Evolutionary conservation across 306 rosid species (phyloP).

Genomic region (Mimosa pudica): DNA sequence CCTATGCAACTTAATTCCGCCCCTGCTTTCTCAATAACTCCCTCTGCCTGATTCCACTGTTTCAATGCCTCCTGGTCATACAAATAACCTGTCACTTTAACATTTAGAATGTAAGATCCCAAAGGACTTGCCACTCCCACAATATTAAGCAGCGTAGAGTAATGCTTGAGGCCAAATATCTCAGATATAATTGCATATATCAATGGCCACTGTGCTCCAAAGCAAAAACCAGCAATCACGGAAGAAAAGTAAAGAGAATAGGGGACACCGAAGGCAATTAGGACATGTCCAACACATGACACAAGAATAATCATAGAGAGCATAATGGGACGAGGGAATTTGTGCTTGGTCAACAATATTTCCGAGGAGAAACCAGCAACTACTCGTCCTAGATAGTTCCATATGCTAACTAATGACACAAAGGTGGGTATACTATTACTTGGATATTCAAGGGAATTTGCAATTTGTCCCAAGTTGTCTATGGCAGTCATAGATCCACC

Average conservation of each 20-base stretch:
- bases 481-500: constrained; percentile 62
- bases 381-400: constrained; percentile 59
- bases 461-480: constrained; percentile 66
- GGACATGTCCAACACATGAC: constrained; percentile 55
- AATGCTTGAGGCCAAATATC: constrained; percentile 73
- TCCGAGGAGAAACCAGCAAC: constrained; percentile 56
- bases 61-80: constrained; percentile 50
- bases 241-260: constrained; percentile 62
- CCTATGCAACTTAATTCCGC: constrained; percentile 49
- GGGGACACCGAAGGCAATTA: constrained; percentile 49
- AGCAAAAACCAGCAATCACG: constrained; percentile 65
- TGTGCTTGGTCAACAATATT: constrained; percentile 37
- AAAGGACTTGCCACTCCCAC: constrained; percentile 70
- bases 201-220: constrained; percentile 85
- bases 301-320: constrained; percentile 46
- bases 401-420: constrained; percentile 61
- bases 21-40: not conserved
- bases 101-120: constrained; percentile 45
- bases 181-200: constrained; percentile 79
- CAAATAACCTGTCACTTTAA: constrained; percentile 42
- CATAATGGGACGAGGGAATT: constrained; percentile 55
- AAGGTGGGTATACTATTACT: constrained; percentile 52
- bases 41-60: constrained; percentile 33
- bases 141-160: constrained; percentile 67
- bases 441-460: constrained; percentile 50